A percentile compares a stretch with the other conserved stretches of the same genome.
These are phyloP conservation scores for Dillenia suffruticosa DNA, from an alignment of 164 flowering plant genomes.

Conservation along the genomic window DNA sequence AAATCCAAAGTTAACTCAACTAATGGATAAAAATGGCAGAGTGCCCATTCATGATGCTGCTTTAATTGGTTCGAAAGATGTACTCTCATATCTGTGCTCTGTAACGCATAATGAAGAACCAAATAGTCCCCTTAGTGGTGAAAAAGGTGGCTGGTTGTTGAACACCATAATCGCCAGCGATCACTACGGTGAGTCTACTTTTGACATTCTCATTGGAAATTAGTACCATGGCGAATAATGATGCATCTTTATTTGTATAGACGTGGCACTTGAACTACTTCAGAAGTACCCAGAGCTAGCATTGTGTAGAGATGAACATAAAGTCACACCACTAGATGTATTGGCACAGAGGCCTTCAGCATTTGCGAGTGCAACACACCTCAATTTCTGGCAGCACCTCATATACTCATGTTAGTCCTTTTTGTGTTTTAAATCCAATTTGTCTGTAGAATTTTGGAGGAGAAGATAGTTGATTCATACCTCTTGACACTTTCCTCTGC, in stretches of 20 bases:
- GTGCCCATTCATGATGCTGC: constrained; percentile 10
- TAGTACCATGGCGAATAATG: no score
- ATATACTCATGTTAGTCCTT: background rate
- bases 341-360: constrained; percentile 12
- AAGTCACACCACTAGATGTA: background rate
- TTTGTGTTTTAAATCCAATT: no score
- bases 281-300: constrained; percentile 6
- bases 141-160: constrained; percentile 3
- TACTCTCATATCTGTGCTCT: constrained; percentile 6
- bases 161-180: background rate
- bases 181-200: constrained; percentile 9
- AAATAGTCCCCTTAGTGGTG: constrained; percentile 3
- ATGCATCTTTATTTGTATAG: background rate
- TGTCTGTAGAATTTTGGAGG: no score
- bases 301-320: background rate
- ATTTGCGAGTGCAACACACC: constrained; percentile 8
- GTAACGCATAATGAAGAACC: background rate
- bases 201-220: no score
- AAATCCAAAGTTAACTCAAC: background rate
- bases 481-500: background rate
- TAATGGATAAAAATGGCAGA: background rate
- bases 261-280: constrained; percentile 8
- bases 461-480: no score
- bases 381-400: constrained; percentile 5
- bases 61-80: constrained; percentile 6